Evolutionary conservation across 2,329 filamentous ascomycete genomes (phyloP), one percentile per base, ranked within the genome.

Genomic region (Cladophialophora yegresii): DNA sequence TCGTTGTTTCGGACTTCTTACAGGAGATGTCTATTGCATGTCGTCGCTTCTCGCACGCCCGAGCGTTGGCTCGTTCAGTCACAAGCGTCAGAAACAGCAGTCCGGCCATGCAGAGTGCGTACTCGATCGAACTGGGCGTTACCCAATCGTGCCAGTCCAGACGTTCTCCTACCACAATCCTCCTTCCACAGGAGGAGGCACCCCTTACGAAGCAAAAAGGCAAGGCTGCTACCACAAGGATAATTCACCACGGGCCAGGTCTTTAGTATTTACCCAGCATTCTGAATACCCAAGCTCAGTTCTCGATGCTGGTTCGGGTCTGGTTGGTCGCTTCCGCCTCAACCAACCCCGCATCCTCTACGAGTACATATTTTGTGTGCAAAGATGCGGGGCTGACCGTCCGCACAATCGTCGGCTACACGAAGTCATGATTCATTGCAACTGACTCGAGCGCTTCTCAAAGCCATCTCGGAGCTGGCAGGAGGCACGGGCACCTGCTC

Each of bases 141-240:
- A n/a, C n/a, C n/a, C n/a, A n/a, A n/a, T n/a, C n/a, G n/a, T n/a
- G n/a, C n/a, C n/a, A n/a, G n/a, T n/a, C n/a, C n/a, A n/a, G n/a
- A 10, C 33, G 13, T 16, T 3, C 20, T 10, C 62, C 61, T 56
- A 64, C 62, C 58, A 53, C 51, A 30, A 57, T 64, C 64, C 65
- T 69, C 68, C 76, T 23, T 69, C 68, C 76, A 26, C 7, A 43
- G 28, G 4, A 22, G 20, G 12, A 30, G 23, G 23, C 5, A n/a
- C 13, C 8, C 7, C 26, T 40, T 40, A 16, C 36, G 16, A 7
- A n/a, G 16, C 9, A 28, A 9, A 49, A 13, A 9, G 47, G 22
- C 9, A 50, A 3, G 26, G 26, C 26, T 28, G 26, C 26, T 6
- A 28, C 26, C 26, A 28, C 26, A 28, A 26, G 9, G 5, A 16